A percentile compares a stretch with the other conserved stretches of the same genome.
Conservation (phyloP, 1,284 basidiomycete species). For the Ustilago lituana region DNA sequence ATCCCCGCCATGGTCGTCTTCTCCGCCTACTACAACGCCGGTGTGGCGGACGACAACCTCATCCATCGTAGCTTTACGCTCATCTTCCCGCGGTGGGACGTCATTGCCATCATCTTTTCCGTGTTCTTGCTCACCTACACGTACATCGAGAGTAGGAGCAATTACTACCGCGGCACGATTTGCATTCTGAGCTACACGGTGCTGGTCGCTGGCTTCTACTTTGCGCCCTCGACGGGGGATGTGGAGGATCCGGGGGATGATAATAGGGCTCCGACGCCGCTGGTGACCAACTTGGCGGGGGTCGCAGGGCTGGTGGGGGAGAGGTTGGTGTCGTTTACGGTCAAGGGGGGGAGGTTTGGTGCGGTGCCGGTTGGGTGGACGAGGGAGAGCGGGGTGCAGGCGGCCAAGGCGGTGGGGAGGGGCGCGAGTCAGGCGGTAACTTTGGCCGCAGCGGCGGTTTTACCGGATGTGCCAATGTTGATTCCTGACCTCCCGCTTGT, state of each 20-base stretch:
- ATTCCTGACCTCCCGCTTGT: slow-evolving; percentile 17
- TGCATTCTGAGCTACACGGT: slow-evolving; percentile 62
- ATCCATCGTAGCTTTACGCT: slow-evolving; percentile 69
- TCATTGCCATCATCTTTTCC: slow-evolving; percentile 83
- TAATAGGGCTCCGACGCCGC: slow-evolving; percentile 11
- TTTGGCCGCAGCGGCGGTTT: background rate
- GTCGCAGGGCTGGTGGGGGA: slow-evolving; percentile 4
- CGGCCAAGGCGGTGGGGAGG: background rate
- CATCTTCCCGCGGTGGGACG: slow-evolving; percentile 99
- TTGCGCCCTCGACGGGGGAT: slow-evolving; percentile 61
- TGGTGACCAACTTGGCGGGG: slow-evolving; percentile 1
- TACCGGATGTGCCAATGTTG: slow-evolving; percentile 9
- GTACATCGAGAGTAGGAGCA: slow-evolving; percentile 96
- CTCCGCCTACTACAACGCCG: slow-evolving; percentile 91
- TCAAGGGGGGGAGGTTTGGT: slow-evolving; percentile 34
- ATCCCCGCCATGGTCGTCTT: slow-evolving; percentile 99
- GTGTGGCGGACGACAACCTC: slow-evolving; percentile 69
- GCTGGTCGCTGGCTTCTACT: slow-evolving; percentile 64
- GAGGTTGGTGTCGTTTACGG: slow-evolving; percentile 16
- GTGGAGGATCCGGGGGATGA: slow-evolving; percentile 54
- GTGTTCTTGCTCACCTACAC: slow-evolving; percentile 96
- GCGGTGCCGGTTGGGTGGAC: slow-evolving; percentile 8
- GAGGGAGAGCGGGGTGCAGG: slow-evolving; percentile 6
- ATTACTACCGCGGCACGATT: slow-evolving; percentile 74
- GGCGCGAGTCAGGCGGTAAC: background rate